Percentiles rank a stretch among this genome's conserved stretches.
Conservation (phyloP, 176 grass and related monocot species). For the Alloteropsis semialata region DNA sequence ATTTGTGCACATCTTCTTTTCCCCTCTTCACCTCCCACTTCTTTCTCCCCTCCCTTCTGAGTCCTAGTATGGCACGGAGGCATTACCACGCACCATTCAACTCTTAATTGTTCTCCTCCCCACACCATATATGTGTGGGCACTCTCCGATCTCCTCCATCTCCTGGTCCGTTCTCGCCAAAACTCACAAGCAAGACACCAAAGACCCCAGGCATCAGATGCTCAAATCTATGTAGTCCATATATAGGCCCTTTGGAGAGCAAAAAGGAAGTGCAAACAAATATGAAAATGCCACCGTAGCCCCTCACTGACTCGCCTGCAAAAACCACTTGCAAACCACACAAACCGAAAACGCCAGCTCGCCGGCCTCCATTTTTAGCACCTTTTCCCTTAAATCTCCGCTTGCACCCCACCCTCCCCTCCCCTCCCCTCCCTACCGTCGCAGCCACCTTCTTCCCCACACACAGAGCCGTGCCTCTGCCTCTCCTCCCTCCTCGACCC, state of each 20-base stretch:
- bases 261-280: not conserved
- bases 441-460: not conserved
- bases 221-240: not conserved
- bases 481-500: not conserved
- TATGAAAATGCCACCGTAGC: conserved; percentile 15
- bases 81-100: not conserved
- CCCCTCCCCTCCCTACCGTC: not conserved
- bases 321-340: conserved; percentile 50
- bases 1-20: not conserved
- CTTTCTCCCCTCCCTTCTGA: not conserved
- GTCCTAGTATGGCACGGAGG: not conserved
- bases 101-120: not conserved
- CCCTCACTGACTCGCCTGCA: conserved; percentile 18
- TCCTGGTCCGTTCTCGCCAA: not conserved
- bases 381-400: conserved; percentile 25
- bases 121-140: not conserved
- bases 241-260: not conserved
- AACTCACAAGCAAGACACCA: conserved; percentile 1
- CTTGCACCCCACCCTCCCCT: not conserved
- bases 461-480: not conserved
- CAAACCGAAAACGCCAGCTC: conserved; percentile 37
- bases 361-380: conserved; percentile 38
- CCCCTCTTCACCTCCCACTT: too few species aligned
- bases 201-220: conserved; percentile 22
- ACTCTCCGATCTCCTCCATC: not conserved